phyloP scores from a whole-genome alignment of 345 rosid species.

The Streptanthus diversifolius region DNA sequence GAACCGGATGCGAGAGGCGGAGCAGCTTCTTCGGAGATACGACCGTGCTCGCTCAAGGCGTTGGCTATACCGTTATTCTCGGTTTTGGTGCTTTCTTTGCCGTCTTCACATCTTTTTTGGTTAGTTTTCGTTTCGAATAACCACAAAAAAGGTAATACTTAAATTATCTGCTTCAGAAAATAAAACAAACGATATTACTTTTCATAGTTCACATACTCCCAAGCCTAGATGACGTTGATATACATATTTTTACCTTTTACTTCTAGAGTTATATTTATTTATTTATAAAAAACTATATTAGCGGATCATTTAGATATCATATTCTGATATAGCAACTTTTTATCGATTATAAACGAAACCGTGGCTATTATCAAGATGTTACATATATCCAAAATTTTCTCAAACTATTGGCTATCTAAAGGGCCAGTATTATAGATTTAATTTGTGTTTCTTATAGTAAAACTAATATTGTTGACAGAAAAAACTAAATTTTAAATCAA shows the following conservation, averaged over 20 bases:
- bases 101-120: conserved; percentile 80
- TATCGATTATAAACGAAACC: too few species aligned
- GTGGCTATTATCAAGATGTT: too few species aligned
- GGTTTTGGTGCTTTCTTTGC: conserved; percentile 96
- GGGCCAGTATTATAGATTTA: too few species aligned
- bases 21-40: conserved; percentile 69
- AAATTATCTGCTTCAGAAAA: not conserved
- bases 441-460: too few species aligned
- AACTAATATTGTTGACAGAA: too few species aligned
- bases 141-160: not conserved
- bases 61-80: conserved; percentile 80
- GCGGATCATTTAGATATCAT: too few species aligned
- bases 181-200: not conserved
- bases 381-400: too few species aligned
- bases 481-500: too few species aligned
- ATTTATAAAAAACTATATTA: too few species aligned
- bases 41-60: conserved; percentile 66
- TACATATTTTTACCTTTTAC: not conserved
- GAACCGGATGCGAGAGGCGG: conserved; percentile 54
- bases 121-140: conserved; percentile 23
- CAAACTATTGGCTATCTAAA: too few species aligned
- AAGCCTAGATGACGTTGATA: not conserved
- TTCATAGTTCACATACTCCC: not conserved
- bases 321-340: too few species aligned
- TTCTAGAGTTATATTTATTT: too few species aligned